Evolutionary conservation across 768 basidiomycete genomes (phyloP).

Genomic region (Cyclocybe aegerita): DNA sequence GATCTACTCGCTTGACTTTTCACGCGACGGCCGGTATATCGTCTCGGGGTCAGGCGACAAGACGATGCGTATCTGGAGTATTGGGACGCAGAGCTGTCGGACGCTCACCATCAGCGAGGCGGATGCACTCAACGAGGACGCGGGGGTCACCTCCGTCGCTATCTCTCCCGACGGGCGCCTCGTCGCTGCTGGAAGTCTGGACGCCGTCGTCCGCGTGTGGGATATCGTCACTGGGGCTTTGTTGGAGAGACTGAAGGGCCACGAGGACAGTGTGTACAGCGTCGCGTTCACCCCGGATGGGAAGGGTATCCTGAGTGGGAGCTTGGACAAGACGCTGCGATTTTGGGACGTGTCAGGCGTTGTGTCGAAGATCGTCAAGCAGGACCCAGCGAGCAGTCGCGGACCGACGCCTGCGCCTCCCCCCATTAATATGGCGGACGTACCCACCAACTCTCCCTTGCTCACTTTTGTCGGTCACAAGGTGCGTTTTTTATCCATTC

Average conservation of each 20-base stretch:
- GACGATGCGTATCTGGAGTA: conserved; percentile 49
- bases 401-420: conserved; percentile 50
- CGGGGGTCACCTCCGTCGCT: conserved; percentile 79
- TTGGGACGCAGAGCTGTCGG: conserved; percentile 30
- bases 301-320: conserved; percentile 85
- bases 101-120: conserved; percentile 45
- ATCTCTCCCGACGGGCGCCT: conserved; percentile 72
- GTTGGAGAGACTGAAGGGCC: conserved; percentile 76
- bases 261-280: conserved; percentile 84
- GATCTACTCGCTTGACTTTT: conserved; percentile 93
- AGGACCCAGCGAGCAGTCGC: conserved; percentile 62
- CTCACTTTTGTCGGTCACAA: conserved; percentile 75
- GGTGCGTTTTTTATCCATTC: conserved; percentile 45
- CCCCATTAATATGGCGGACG: conserved; percentile 4
- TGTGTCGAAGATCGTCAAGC: conserved; percentile 70
- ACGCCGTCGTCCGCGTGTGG: conserved; percentile 80
- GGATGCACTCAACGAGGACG: conserved; percentile 41
- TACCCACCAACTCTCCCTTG: conserved; percentile 2
- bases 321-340: conserved; percentile 83
- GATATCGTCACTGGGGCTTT: conserved; percentile 66
- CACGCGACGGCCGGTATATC: conserved; percentile 77
- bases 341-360: conserved; percentile 78
- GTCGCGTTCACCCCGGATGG: conserved; percentile 93
- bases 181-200: conserved; percentile 69
- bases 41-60: conserved; percentile 86